A percentile compares a stretch with the other conserved stretches of the same genome.
Evolutionary conservation across 306 rosid species (phyloP).

Genomic region (Delonix regia): DNA sequence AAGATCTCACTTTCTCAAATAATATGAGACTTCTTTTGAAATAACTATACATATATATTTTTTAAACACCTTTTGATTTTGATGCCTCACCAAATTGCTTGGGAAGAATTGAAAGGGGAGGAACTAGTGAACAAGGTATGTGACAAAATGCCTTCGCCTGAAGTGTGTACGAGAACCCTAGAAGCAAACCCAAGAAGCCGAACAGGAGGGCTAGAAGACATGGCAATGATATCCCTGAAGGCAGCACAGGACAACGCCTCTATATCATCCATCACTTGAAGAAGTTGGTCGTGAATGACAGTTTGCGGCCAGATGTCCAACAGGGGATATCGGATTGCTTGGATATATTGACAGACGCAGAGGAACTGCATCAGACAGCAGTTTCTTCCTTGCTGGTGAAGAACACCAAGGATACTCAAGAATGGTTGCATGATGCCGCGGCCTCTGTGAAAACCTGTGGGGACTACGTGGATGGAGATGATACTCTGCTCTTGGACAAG

Average conservation of each 20-base stretch:
- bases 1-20: too few species aligned
- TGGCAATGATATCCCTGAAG: conserved; percentile 26
- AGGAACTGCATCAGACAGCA: conserved; percentile 36
- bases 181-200: neutral
- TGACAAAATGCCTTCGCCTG: neutral
- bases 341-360: conserved; percentile 33
- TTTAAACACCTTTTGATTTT: too few species aligned
- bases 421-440: conserved; percentile 43
- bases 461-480: conserved; percentile 28
- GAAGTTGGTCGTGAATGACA: neutral
- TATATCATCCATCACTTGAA: neutral
- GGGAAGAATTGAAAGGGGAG: neutral
- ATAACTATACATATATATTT: too few species aligned
- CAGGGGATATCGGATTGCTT: conserved; percentile 45
- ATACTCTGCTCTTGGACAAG: conserved; percentile 4
- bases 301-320: conserved; percentile 13
- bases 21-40: too few species aligned
- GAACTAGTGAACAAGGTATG: conserved; percentile 22
- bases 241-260: conserved; percentile 31
- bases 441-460: conserved; percentile 41
- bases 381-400: conserved; percentile 25
- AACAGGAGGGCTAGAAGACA: neutral
- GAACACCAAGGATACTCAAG: neutral
- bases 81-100: conserved; percentile 17
- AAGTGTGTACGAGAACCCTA: conserved; percentile 13